Conservation (phyloP, 495 filamentous ascomycete species). For the Pyrenula massariospora region DNA sequence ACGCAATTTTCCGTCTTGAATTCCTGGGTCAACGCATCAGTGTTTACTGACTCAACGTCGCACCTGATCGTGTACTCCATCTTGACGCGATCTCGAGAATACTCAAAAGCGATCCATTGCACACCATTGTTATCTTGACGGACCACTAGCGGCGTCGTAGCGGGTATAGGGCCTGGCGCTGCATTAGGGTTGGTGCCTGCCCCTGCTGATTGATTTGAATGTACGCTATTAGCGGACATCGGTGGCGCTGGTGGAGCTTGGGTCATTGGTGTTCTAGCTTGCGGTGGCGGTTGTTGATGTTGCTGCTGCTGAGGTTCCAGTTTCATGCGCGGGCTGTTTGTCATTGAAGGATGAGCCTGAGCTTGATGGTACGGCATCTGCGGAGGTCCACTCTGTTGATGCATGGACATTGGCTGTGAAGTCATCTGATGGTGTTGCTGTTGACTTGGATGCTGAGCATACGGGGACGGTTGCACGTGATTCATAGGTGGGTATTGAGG, state of each 20-base stretch:
- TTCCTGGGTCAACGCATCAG: constrained; percentile 69
- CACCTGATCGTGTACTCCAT: constrained; percentile 99
- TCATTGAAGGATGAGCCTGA: constrained; percentile 27
- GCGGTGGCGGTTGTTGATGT: constrained; percentile 21
- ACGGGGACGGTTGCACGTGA: constrained; percentile 59
- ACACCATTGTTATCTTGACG: constrained; percentile 93
- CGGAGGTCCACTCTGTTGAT: constrained; percentile 50
- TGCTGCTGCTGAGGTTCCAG: constrained; percentile 16
- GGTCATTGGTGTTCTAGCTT: constrained; percentile 45
- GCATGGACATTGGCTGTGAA: constrained; percentile 53
- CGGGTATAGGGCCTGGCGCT: constrained; percentile 96
- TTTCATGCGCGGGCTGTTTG: constrained; percentile 21
- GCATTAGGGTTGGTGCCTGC: constrained; percentile 59
- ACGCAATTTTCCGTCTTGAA: constrained; percentile 99
- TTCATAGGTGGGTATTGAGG: constrained; percentile 62
- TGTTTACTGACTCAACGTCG: constrained; percentile 92
- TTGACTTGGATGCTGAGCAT: constrained; percentile 56
- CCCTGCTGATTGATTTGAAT: constrained; percentile 25
- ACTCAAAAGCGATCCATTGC: constrained; percentile 98
- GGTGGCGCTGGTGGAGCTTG: constrained; percentile 30
- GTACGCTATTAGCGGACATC: constrained; percentile 39
- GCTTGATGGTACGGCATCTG: constrained; percentile 43
- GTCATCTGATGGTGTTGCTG: constrained; percentile 55
- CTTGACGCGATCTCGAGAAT: constrained; percentile 94
- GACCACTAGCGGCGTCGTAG: constrained; percentile 89